Evolutionary conservation across 2,329 filamentous ascomycete genomes (phyloP).

Genomic region (Calonectria pseudoturangicola): DNA sequence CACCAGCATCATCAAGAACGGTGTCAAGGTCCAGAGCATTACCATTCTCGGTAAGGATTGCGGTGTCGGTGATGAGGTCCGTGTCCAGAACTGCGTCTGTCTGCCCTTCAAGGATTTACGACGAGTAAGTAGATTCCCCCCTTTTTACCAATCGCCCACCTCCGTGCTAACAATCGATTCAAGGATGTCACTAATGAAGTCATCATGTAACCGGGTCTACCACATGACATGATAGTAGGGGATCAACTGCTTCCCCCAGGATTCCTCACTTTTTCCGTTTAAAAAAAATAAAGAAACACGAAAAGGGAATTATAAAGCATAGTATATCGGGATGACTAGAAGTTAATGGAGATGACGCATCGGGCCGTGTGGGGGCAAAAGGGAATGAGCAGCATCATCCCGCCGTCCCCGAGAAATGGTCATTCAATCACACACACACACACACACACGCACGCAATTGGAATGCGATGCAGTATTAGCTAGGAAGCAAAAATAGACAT

Average conservation of each 20-base stretch:
- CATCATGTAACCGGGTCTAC: slow-evolving; percentile 83
- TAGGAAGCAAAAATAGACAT: slow-evolving; percentile 40
- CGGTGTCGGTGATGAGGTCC: slow-evolving; percentile 92
- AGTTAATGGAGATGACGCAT: slow-evolving; percentile 37
- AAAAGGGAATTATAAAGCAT: slow-evolving; percentile 28
- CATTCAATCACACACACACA: not conserved
- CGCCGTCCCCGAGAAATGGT: not conserved
- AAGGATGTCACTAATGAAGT: slow-evolving; percentile 92
- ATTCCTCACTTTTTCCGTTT: slow-evolving; percentile 5
- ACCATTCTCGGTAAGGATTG: slow-evolving; percentile 99
- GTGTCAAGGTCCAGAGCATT: slow-evolving; percentile 98
- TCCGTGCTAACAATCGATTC: slow-evolving; percentile 53
- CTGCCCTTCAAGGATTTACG: slow-evolving; percentile 98
- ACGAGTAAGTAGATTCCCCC: slow-evolving; percentile 77
- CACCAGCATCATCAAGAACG: slow-evolving; percentile 97
- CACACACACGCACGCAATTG: not conserved
- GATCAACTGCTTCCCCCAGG: not conserved
- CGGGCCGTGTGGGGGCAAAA: not conserved
- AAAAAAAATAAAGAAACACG: slow-evolving; percentile 38
- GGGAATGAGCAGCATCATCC: slow-evolving; percentile 2
- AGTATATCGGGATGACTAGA: slow-evolving; percentile 36
- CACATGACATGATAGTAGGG: slow-evolving; percentile 20
- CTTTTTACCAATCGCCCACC: not conserved
- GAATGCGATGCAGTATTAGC: slow-evolving; percentile 32
- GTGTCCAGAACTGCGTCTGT: slow-evolving; percentile 98